These are phyloP conservation scores for Neofusicoccum umdonicola DNA, from an alignment of 2,329 filamentous ascomycete genomes.

Conservation along the genomic window DNA sequence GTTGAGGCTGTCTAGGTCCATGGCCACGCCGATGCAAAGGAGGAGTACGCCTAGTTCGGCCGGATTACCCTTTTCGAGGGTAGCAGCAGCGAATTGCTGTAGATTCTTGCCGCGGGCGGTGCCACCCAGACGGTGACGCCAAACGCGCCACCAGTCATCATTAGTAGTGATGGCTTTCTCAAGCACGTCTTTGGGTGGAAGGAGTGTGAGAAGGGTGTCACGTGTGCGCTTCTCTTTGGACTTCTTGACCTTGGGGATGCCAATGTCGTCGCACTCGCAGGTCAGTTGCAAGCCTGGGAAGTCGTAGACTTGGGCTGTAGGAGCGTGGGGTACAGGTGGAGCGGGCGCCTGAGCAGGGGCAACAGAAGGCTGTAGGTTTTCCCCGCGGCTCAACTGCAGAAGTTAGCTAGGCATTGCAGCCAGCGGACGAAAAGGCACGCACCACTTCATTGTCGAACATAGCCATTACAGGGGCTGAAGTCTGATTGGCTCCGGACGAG, in stretches of 20 bases:
- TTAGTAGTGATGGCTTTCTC: conserved; percentile 28
- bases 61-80: conserved; percentile 42
- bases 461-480: not conserved
- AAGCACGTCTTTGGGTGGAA: conserved; percentile 34
- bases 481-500: not conserved
- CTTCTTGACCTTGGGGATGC: conserved; percentile 10
- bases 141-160: conserved; percentile 43
- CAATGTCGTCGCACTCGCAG: conserved; percentile 11
- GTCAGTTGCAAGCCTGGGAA: not conserved
- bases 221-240: conserved; percentile 36
- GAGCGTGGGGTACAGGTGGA: not conserved
- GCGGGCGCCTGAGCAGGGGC: not conserved
- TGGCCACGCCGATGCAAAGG: conserved; percentile 37
- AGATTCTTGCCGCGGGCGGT: conserved; percentile 39
- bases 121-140: conserved; percentile 41
- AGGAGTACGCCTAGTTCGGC: conserved; percentile 38
- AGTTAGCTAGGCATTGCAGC: not conserved
- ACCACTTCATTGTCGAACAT: conserved; percentile 18
- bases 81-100: conserved; percentile 44
- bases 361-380: not conserved
- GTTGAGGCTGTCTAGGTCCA: conserved; percentile 44
- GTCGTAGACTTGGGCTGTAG: not conserved
- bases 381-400: conserved; percentile 5
- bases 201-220: conserved; percentile 32
- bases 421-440: not conserved